A percentile compares a stretch with the other conserved stretches of the same genome.
Evolutionary conservation across 768 basidiomycete genomes (phyloP).

Genomic region (Kwoniella pini): DNA sequence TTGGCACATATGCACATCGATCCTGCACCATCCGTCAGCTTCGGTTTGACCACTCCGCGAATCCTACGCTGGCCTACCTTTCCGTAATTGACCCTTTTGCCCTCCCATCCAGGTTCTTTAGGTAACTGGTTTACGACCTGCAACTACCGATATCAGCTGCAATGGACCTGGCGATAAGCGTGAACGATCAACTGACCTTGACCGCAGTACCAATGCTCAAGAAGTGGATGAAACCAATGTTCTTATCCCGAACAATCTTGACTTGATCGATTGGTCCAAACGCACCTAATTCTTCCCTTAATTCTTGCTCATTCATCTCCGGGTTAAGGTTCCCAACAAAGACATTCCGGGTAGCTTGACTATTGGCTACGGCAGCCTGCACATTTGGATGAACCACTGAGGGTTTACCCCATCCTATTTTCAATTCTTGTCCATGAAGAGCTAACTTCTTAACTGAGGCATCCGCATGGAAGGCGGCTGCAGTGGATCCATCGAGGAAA

Average conservation of each 20-base stretch:
- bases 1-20: constrained; percentile 92
- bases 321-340: constrained; percentile 94
- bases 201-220: constrained; percentile 90
- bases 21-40: constrained; percentile 57
- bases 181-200: constrained; percentile 66
- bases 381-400: constrained; percentile 83
- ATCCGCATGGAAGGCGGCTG: constrained; percentile 96
- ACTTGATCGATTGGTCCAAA: constrained; percentile 98
- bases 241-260: constrained; percentile 99
- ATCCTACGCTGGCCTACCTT: constrained; percentile 58
- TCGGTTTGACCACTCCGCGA: not conserved
- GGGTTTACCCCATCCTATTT: constrained; percentile 98
- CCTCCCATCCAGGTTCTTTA: constrained; percentile 88
- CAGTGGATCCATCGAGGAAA: constrained; percentile 89
- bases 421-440: constrained; percentile 92
- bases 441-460: constrained; percentile 90
- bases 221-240: constrained; percentile 99
- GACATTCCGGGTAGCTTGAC: constrained; percentile 92
- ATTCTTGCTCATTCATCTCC: constrained; percentile 81
- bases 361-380: constrained; percentile 81
- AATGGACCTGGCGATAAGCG: too few species aligned
- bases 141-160: constrained; percentile 69
- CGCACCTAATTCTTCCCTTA: constrained; percentile 84
- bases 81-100: constrained; percentile 95
- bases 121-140: constrained; percentile 85